These are phyloP conservation scores for Phtheirospermum japonicum DNA, from an alignment of 257 asterid genomes.

Conservation along the genomic window DNA sequence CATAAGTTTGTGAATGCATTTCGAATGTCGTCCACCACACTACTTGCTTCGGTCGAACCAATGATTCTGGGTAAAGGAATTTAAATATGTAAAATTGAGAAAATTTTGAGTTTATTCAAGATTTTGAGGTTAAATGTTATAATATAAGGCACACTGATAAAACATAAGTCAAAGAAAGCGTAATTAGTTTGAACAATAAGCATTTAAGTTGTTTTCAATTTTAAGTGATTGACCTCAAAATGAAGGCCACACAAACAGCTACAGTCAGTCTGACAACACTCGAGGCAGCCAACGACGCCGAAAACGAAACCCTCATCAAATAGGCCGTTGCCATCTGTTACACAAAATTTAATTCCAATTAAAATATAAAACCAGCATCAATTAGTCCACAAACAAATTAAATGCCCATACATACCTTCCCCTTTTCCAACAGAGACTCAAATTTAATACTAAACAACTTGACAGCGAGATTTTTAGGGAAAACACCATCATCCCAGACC, in stretches of 20 bases:
- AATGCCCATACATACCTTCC: too few species aligned
- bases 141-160: too few species aligned
- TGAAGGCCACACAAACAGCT: neutral
- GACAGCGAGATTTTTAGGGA: neutral
- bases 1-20: neutral
- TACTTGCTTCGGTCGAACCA: neutral
- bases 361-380: too few species aligned
- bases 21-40: neutral
- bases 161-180: neutral
- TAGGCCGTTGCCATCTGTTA: neutral
- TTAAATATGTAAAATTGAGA: neutral
- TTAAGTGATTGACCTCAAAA: neutral
- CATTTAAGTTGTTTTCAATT: too few species aligned
- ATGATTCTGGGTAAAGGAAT: neutral
- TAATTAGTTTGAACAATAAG: too few species aligned
- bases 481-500: neutral
- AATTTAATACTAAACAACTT: too few species aligned
- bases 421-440: neutral
- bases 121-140: too few species aligned
- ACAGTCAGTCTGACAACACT: neutral
- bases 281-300: neutral
- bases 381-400: too few species aligned
- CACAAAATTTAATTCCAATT: neutral
- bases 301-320: neutral
- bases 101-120: neutral